Evolutionary conservation across 2,329 filamentous ascomycete genomes (phyloP), one percentile per base, ranked within the genome.

Genomic region (Clonostachys rosea): DNA sequence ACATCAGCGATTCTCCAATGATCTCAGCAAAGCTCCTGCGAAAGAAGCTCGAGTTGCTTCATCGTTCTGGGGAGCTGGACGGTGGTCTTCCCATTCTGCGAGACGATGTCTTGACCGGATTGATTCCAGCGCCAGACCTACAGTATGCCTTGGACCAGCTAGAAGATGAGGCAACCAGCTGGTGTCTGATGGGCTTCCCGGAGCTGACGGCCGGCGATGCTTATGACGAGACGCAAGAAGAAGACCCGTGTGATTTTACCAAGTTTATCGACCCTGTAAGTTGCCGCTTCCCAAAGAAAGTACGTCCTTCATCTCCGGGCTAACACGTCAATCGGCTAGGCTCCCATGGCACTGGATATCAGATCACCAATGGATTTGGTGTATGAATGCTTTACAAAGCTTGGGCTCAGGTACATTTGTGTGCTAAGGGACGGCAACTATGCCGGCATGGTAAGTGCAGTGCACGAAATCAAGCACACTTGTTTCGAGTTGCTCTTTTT

Each of bases 331-430:
- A n/a, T 39, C 17, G 36, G 39, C n/a, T 41, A 85, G 81, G 87
- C 92, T 3, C 94, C 94, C 0, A 80, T 99, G 13, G 81, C 91
- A 12, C 73, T 99, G 20, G 94, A 99, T 59, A 87, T 95, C 33
- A 82, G 85, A 55, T 94, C 87, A 1, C 89, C 94, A 0, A 91
- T 97, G 81, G 91, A 97, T 62, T 71, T 99, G 37, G 94, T 96
- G 5, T 96, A 96, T 59, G 94, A 99, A 63, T 92, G 91, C 59
- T 99, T 97, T 64, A 88, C 89, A 44, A 99, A 99, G 68, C 75
- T 99, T 9, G 94, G 94, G 2, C 68, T 99, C 54, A 78, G 94
- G 51, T 97, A 96, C 65, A 86, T 99, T 44, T 97, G 94, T 62
- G 91, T 96, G 5, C 71, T 94, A 24, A 81, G 80, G 47, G 84